Evolutionary conservation across 352 stramenopile species (phyloP), one percentile per base, ranked within the genome.

Genomic region (Pelagophyceae sp.): DNA sequence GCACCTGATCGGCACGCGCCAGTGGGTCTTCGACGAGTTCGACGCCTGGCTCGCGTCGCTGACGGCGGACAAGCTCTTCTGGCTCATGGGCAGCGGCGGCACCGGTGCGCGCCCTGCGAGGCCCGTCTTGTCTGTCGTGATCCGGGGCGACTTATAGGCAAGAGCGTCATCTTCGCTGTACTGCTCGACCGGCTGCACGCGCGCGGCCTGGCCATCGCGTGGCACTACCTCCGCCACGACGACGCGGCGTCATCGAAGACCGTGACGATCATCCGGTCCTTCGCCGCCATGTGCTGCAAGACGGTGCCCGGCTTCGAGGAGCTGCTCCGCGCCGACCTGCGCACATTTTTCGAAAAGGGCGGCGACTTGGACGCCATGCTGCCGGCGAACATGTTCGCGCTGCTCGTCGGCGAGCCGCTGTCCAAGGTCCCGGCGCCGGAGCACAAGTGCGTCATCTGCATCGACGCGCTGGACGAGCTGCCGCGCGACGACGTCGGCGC

Each of bases 381-480:
- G n/a, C n/a, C n/a, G n/a, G n/a, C n/a, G n/a, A n/a, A n/a, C n/a
- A n/a, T n/a, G n/a, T n/a, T n/a, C n/a, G n/a, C n/a, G n/a, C n/a
- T n/a, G n/a, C n/a, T n/a, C n/a, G n/a, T n/a, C n/a, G n/a, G n/a
- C n/a, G n/a, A n/a, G n/a, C n/a, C n/a, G n/a, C n/a, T n/a, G n/a
- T n/a, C n/a, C n/a, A n/a, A n/a, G n/a, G n/a, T n/a, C n/a, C n/a
- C 23, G 58, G 58, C 23, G 58, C 5, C 58, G 58, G 17, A 2
- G 17, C 2, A n/a, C 5, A 65, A n/a, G n/a, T n/a, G n/a, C 31
- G 27, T 71, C 3, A 40, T 71, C 17, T 15, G 37, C 61, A 25
- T 71, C 3, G 61, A 71, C 33, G 61, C 61, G 61, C 61, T 71
- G 15, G 61, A 71, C 61, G 61, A 71, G 61, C 61, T 71, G 15